Evolutionary conservation across 345 rosid species (phyloP).

Genomic region (Eutrema yunnanense): DNA sequence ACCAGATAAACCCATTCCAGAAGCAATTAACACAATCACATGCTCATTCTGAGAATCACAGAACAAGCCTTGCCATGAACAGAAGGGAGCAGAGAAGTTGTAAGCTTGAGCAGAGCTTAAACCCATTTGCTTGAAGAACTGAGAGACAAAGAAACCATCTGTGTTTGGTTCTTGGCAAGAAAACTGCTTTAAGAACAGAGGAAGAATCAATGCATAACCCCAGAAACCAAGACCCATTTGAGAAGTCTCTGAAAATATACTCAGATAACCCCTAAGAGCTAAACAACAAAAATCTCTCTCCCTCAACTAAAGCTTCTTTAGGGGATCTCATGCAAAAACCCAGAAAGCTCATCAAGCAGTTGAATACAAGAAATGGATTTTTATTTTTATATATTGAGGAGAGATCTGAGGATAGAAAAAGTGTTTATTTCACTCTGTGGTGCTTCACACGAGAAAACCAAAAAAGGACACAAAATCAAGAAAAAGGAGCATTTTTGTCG

Average conservation of each 20-base stretch:
- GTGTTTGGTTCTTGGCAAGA: constrained; percentile 71
- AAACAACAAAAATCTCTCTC: not conserved
- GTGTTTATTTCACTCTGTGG: constrained; percentile 26
- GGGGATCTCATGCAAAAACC: constrained; percentile 1
- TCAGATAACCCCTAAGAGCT: too few species aligned
- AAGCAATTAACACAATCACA: constrained; percentile 46
- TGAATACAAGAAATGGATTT: not conserved
- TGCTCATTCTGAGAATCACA: constrained; percentile 53
- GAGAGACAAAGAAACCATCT: constrained; percentile 72
- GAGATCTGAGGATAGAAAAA: constrained; percentile 24
- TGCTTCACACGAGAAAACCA: constrained; percentile 28
- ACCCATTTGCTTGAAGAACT: constrained; percentile 62
- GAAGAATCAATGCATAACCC: constrained; percentile 47
- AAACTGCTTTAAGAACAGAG: constrained; percentile 48
- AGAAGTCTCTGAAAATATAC: not conserved
- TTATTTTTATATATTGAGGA: not conserved
- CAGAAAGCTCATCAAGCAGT: constrained; percentile 1
- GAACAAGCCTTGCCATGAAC: constrained; percentile 67
- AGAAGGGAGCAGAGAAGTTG: constrained; percentile 52
- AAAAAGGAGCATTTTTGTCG: constrained; percentile 38
- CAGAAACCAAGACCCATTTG: constrained; percentile 58
- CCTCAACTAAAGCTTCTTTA: constrained; percentile 1
- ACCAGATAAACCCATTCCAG: constrained; percentile 68
- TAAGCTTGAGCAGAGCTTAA: constrained; percentile 31
- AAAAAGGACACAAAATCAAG: constrained; percentile 31